Conservation (phyloP, 331 rosid species). For the Phaseolus coccineus region DNA sequence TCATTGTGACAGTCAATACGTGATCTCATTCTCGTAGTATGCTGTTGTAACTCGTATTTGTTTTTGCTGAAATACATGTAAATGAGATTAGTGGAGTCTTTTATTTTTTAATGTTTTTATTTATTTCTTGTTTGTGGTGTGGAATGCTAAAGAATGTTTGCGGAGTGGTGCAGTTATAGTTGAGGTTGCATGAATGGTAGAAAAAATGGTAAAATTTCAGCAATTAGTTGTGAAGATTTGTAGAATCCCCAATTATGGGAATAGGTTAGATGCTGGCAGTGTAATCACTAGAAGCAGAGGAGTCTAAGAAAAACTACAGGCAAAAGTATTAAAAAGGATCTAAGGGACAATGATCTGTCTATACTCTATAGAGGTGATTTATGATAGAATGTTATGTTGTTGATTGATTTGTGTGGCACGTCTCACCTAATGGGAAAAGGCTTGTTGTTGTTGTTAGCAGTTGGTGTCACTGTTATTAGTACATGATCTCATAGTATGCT, state of each 20-base stretch:
- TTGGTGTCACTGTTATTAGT: neutral
- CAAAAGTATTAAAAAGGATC: neutral
- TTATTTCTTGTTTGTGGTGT: slow-evolving; percentile 21
- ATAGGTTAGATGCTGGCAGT: neutral
- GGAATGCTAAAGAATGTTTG: slow-evolving; percentile 31
- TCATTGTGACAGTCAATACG: too few species aligned
- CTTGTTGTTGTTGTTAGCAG: neutral
- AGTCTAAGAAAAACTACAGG: neutral
- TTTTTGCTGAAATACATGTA: slow-evolving; percentile 5
- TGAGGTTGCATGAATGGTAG: slow-evolving; percentile 11
- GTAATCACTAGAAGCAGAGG: neutral
- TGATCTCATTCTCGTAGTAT: neutral
- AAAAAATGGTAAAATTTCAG: neutral
- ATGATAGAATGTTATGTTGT: neutral
- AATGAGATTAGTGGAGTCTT: slow-evolving; percentile 2
- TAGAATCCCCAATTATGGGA: neutral
- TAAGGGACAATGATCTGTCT: neutral
- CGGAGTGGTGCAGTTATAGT: slow-evolving; percentile 46
- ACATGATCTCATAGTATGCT: slow-evolving; percentile 5
- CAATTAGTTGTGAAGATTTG: neutral
- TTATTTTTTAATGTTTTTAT: neutral
- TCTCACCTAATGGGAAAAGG: neutral
- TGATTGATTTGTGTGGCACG: neutral
- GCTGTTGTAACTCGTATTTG: slow-evolving; percentile 7
- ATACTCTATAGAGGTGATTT: neutral